Conservation (phyloP, 106 monocot species). For the Dioscorea alata region DNA sequence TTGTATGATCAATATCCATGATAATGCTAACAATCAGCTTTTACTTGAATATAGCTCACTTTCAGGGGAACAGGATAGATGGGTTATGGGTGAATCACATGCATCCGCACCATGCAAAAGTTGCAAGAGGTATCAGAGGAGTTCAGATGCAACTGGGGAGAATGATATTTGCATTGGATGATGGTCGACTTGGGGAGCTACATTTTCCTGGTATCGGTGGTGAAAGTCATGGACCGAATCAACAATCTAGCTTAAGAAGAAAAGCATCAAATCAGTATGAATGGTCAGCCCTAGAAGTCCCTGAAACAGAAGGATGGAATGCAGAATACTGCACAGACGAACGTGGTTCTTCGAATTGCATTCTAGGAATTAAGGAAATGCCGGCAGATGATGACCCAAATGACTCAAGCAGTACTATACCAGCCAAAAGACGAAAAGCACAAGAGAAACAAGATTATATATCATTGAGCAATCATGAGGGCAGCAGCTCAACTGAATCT, state of each 20-base stretch:
- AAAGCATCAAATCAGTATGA: slow-evolving; percentile 53
- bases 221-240: slow-evolving; percentile 40
- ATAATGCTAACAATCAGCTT: neutral
- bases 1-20: neutral
- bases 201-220: slow-evolving; percentile 67
- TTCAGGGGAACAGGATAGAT: slow-evolving; percentile 23
- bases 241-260: slow-evolving; percentile 33
- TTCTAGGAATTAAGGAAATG: slow-evolving; percentile 48
- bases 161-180: slow-evolving; percentile 70
- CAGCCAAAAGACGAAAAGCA: slow-evolving; percentile 32
- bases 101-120: slow-evolving; percentile 68
- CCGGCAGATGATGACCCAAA: slow-evolving; percentile 19
- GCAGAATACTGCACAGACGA: slow-evolving; percentile 79
- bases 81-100: slow-evolving; percentile 71
- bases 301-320: slow-evolving; percentile 98
- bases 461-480: slow-evolving; percentile 17
- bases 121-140: slow-evolving; percentile 57
- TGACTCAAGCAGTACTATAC: slow-evolving; percentile 15
- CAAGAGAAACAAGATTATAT: slow-evolving; percentile 43
- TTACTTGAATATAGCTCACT: neutral
- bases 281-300: slow-evolving; percentile 78
- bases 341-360: slow-evolving; percentile 70
- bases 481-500: slow-evolving; percentile 19
- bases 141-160: slow-evolving; percentile 69
- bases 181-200: slow-evolving; percentile 81